Evolutionary conservation across 441 rosid genomes (phyloP), one percentile per base, ranked within the genome.

Genomic region (Biscutella laevigata): DNA sequence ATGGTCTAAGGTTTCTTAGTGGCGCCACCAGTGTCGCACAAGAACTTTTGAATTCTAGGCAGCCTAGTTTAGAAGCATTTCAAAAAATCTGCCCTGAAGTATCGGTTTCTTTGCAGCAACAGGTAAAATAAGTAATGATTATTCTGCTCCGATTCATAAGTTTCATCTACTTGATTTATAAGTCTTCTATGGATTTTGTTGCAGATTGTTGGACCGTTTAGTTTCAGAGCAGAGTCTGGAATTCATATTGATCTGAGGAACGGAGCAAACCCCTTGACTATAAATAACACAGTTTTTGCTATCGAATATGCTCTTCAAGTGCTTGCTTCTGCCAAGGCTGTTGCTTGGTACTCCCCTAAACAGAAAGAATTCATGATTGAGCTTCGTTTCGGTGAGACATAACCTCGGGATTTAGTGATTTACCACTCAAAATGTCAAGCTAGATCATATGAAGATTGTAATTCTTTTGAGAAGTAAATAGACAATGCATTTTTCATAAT

Each of bases 131-230:
- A 3, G 11, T 0, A 21, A 45, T 38, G n/a, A n/a, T n/a, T n/a
- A 36, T 27, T 20, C 42, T 62, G 13, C 55, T 21, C 25, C 15
- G 40, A 11, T 41, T 49, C 52, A 41, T 57, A 33, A 30, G 35
- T 64, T 57, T 58, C 47, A 9, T 35, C 22, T 51, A 12, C 57
- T 55, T 60, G 57, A 19, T 30, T 67, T 1, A 45, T 49, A 26
- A 36, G 0, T 10, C 35, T 38, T 57, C 0, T 36, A n/a, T 8
- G 30, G 22, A 14, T 63, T 29, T 70, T 48, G 40, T 53, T 82
- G 74, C 84, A 91, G 96, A 74, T 90, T 71, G 83, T 72, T 30
- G 98, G 96, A 59, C 95, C 98, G 11, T 87, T 90, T 78, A 87
- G 88, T 73, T 76, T 88, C 48, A 81, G 84, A 76, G 83, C 78